These are phyloP conservation scores for Pseudogymnoascus sp. DNA, from an alignment of 2,329 filamentous ascomycete species.

Conservation along the genomic window DNA sequence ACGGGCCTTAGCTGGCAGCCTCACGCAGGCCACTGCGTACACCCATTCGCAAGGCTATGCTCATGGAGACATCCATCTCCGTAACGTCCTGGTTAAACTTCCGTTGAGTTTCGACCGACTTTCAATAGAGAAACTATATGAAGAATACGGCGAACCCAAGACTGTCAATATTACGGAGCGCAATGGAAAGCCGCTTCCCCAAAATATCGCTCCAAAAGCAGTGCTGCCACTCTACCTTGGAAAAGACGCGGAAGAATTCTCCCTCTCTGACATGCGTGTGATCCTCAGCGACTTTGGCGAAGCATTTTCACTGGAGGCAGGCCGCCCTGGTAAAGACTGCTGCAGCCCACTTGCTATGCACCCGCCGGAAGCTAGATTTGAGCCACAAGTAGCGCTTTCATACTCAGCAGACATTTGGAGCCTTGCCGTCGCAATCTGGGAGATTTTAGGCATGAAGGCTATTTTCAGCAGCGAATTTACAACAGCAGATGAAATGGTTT, in stretches of 20 bases:
- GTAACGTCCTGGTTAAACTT: not conserved
- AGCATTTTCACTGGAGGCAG: constrained; percentile 22
- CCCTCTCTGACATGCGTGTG: constrained; percentile 23
- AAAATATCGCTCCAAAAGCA: not conserved
- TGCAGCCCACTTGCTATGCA: not conserved
- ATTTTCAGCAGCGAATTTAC: constrained; percentile 18
- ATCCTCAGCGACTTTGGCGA: constrained; percentile 31
- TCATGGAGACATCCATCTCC: not conserved
- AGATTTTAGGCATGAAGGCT: constrained; percentile 20
- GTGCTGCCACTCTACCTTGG: constrained; percentile 12
- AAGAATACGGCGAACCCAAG: not conserved
- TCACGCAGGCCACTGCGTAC: constrained; percentile 18
- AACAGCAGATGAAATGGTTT: constrained; percentile 17
- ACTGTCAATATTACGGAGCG: not conserved
- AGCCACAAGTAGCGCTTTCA: constrained; percentile 8
- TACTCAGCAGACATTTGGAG: constrained; percentile 20
- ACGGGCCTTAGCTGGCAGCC: constrained; percentile 19
- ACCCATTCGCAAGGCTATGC: constrained; percentile 13
- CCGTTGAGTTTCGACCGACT: not conserved
- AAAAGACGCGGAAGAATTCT: constrained; percentile 24
- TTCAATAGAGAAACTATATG: not conserved
- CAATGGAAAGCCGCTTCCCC: not conserved
- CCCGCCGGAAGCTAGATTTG: not conserved
- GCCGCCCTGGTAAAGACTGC: not conserved
- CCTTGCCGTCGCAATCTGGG: constrained; percentile 18